These are phyloP conservation scores for Plectosphaerella sp. DNA, from an alignment of 2,329 filamentous ascomycete species.

Conservation along the genomic window DNA sequence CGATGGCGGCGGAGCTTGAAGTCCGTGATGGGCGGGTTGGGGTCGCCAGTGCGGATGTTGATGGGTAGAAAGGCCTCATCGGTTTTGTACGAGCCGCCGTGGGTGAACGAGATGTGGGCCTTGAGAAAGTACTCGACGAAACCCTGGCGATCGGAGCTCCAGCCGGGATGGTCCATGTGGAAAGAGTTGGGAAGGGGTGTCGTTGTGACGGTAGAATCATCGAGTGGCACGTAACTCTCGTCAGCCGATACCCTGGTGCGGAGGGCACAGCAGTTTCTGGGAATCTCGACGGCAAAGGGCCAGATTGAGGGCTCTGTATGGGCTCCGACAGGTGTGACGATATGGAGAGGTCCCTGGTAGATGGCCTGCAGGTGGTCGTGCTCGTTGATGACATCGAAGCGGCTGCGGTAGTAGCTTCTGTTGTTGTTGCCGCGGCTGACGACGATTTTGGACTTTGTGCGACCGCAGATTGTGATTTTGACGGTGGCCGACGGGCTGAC, in stretches of 20 bases:
- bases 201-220: conserved; percentile 1
- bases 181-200: conserved; percentile 13
- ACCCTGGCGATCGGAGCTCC: conserved; percentile 11
- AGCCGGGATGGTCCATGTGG: background rate
- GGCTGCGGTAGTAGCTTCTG: conserved; percentile 14
- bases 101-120: conserved; percentile 14
- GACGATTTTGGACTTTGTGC: conserved; percentile 19
- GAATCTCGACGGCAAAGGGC: conserved; percentile 23
- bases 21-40: conserved; percentile 13
- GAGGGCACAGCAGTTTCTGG: conserved; percentile 6
- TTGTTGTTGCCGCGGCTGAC: conserved; percentile 7
- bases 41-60: conserved; percentile 5
- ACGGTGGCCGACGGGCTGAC: conserved; percentile 15
- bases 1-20: conserved; percentile 3
- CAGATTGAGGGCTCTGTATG: conserved; percentile 10
- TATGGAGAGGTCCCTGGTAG: conserved; percentile 19
- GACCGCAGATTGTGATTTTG: conserved; percentile 16
- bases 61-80: conserved; percentile 16
- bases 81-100: background rate
- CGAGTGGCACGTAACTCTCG: conserved; percentile 5
- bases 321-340: conserved; percentile 3
- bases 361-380: conserved; percentile 9
- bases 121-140: conserved; percentile 31
- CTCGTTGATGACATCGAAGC: conserved; percentile 18
- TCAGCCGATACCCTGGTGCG: background rate